phyloP scores from a whole-genome alignment of 2,329 filamentous ascomycete genomes.

The Capronia coronata region DNA sequence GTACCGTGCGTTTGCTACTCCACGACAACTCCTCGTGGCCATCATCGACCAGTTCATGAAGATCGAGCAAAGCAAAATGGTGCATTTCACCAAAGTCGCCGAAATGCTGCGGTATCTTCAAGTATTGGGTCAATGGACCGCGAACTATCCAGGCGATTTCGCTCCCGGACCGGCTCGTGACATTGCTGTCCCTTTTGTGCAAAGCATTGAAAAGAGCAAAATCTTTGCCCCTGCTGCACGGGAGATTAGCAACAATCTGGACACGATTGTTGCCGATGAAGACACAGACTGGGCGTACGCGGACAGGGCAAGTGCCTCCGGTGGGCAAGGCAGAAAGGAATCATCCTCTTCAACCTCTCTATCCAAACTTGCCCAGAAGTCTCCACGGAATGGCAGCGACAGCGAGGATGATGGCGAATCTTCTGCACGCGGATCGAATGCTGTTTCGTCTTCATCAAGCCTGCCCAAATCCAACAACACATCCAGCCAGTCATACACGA shows the following conservation, averaged over 20 bases:
- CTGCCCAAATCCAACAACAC: constrained; percentile 36
- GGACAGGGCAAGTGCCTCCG: constrained; percentile 47
- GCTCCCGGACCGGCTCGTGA: constrained; percentile 67
- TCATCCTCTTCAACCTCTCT: constrained; percentile 14
- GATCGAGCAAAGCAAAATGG: constrained; percentile 65
- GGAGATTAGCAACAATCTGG: constrained; percentile 74
- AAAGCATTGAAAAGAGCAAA: constrained; percentile 64
- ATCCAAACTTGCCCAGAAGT: constrained; percentile 31
- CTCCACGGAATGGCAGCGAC: constrained; percentile 34
- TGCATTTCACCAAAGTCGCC: constrained; percentile 69
- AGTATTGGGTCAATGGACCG: constrained; percentile 82
- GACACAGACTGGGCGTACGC: constrained; percentile 87
- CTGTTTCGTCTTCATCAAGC: constrained; percentile 37
- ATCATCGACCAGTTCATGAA: constrained; percentile 59
- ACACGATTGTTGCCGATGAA: constrained; percentile 74
- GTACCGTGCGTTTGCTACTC: constrained; percentile 88
- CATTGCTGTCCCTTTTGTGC: constrained; percentile 68
- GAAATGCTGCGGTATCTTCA: constrained; percentile 78
- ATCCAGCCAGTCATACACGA: constrained; percentile 39
- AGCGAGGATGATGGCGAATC: constrained; percentile 26
- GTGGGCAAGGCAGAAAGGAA: constrained; percentile 11
- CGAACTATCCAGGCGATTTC: constrained; percentile 87
- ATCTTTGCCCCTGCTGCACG: constrained; percentile 76
- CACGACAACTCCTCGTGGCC: constrained; percentile 67
- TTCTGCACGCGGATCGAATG: constrained; percentile 36